Evolutionary conservation across 2,329 filamentous ascomycete species (phyloP).

Genomic region (Sporothrix pallida): DNA sequence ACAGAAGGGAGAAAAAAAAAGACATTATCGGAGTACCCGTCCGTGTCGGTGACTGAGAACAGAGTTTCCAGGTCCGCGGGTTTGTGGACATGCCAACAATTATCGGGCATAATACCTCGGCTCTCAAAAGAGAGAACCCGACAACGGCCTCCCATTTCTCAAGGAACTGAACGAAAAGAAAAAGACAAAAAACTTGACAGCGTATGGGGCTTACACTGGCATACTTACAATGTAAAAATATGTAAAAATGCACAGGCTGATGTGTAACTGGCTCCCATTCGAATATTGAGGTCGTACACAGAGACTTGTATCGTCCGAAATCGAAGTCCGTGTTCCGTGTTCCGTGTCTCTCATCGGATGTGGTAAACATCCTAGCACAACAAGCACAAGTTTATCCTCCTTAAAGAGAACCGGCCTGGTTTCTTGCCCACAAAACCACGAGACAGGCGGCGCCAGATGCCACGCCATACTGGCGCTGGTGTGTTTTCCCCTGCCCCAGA

Average conservation of each 20-base stretch:
- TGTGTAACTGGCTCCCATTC: not conserved
- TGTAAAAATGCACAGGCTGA: too few species aligned
- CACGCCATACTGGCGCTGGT: not conserved
- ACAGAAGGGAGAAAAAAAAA: not conserved
- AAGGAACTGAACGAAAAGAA: not conserved
- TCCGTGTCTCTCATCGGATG: constrained; percentile 8
- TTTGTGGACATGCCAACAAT: not conserved
- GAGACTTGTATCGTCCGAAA: not conserved
- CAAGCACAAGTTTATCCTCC: not conserved
- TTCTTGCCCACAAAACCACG: constrained; percentile 12
- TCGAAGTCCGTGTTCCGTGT: not conserved
- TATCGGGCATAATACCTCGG: constrained; percentile 1
- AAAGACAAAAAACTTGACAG: too few species aligned
- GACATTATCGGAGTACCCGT: constrained; percentile 8
- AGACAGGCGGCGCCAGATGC: constrained; percentile 15
- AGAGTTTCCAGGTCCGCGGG: not conserved
- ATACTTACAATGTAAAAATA: too few species aligned
- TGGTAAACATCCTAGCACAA: not conserved
- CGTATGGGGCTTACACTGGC: too few species aligned
- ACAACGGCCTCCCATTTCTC: constrained; percentile 3
- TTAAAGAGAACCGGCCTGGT: not conserved
- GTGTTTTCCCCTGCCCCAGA: constrained; percentile 9
- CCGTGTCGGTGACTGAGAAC: constrained; percentile 14
- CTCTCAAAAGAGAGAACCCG: not conserved
- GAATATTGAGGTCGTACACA: not conserved